Base-by-base conservation (phyloP, 2,329 filamentous ascomycete species). In the Neopestalotiopsis rosae region DNA sequence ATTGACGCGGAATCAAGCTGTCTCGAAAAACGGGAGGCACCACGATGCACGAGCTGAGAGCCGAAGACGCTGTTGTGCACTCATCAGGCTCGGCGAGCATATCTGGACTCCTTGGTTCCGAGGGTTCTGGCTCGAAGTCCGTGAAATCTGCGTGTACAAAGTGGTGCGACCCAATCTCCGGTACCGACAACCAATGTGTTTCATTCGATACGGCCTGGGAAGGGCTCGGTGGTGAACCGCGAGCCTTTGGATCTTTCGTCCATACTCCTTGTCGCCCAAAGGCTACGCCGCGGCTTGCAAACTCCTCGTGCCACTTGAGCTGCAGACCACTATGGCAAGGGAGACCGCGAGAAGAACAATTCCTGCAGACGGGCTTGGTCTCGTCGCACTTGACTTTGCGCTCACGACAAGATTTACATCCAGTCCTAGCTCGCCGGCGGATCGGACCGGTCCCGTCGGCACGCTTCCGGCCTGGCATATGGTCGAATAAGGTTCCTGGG, bases 181-280 rank as follows among this genome's bases (percentile, higher is more conserved):
- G 71, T 2, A 71, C 17, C 30, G 42, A 20, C 24, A 69, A 61
- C 75, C 68, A 68, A 32, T 58, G 28, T 10, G 24, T 63, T 62
- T 66, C 61, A 56, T 56, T 61, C 32, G 71, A 71, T 40, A 71
- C 71, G 30, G 68, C 40, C 62, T 74, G 40, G 59, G 72, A 69
- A 65, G 71, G 65, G 70, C 66, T 69, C 9, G 69, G 58, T 17
- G 66, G 12, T 42, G 65, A 61, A n/a, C 20, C 49, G 40, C 56
- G 57, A 67, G 17, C 52, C 34, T 10, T 10, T 32, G 59, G 13
- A 12, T 68, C 68, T 64, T 76, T 71, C 70, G 73, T 80, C 81
- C 82, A 83, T 45, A 82, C 77, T 45, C 82, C 81, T 30, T 80
- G 74, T 65, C 81, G 76, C 4, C 82, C 82, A 73, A 83, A 83